Base-by-base conservation (phyloP, 805 yeast genomes). In the Lipomyces yamadae region DNA sequence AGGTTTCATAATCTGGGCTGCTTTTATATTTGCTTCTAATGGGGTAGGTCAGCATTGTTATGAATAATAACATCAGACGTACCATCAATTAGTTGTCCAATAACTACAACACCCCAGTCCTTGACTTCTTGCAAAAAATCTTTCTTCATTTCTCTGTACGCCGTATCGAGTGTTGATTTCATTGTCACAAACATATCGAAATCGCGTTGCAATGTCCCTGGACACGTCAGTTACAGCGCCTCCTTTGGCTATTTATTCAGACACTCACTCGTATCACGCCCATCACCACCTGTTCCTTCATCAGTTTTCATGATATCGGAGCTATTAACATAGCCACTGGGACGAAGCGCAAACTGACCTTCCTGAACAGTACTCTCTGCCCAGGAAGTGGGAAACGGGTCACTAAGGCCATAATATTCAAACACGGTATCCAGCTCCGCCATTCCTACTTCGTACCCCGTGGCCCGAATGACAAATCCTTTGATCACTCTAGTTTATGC, bases 141-240 rank as follows among this genome's bases (percentile, higher is more conserved):
- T n/a, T 74, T 72, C 37, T 81, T 78, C 71, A 88, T 85, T 69
- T 85, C 87, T 29, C 76, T 79, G 67, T 86, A 83, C 3, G 88
- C 86, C 34, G 82, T 82, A 73, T 89, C 93, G 48, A 90, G 77
- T 2, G 85, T 80, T 32, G 88, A 84, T 73, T 90, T 90, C 34
- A 88, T 82, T 68, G 83, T 84, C 39, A 90, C 90, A 69, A 88
- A 89, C 70, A 83, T 81, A 62, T 85, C 83, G 71, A 86, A 88
- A 73, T 89, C 90, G 13, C 81, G 67, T 39, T 64, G 67, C 5
- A 62, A 4, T 1, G 15, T 45, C 6, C 63, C 69, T 66, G 13
- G 24, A 33, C 6, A 7, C 0, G 45, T 29, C 30, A n/a, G 35
- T 0, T 13, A 56, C 24, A n/a, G 15, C 18, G 8, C 33, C 11